These are phyloP conservation scores for Cladobotryum mycophilum DNA, from an alignment of 2,329 filamentous ascomycete genomes.

Conservation along the genomic window DNA sequence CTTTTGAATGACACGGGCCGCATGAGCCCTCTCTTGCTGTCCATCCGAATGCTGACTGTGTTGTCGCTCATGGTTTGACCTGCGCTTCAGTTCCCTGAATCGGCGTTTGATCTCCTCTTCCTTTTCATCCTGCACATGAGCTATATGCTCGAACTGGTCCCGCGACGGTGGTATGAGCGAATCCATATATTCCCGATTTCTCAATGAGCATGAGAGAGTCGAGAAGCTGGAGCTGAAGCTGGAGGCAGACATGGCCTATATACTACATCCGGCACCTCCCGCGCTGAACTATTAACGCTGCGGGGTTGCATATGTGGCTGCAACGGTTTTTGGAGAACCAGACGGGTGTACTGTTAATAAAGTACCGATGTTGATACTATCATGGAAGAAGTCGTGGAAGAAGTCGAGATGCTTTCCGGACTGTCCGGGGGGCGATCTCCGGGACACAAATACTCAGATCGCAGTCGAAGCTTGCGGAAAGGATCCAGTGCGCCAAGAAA, in stretches of 20 bases:
- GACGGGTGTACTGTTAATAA: neutral
- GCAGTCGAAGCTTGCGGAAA: neutral
- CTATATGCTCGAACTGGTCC: conserved; percentile 43
- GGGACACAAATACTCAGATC: too few species aligned
- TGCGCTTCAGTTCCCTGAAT: conserved; percentile 30
- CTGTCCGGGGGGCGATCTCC: neutral
- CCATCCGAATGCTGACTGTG: conserved; percentile 15
- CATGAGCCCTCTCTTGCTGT: conserved; percentile 29
- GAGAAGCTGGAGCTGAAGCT: conserved; percentile 10
- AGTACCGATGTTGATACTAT: neutral
- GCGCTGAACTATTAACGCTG: conserved; percentile 2
- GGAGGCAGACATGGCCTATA: conserved; percentile 8
- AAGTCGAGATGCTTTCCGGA: neutral
- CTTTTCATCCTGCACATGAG: conserved; percentile 40
- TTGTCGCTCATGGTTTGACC: conserved; percentile 28
- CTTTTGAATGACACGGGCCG: conserved; percentile 57
- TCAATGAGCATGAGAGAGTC: conserved; percentile 10
- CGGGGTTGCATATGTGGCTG: conserved; percentile 9
- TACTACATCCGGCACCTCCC: conserved; percentile 7
- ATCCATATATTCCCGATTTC: conserved; percentile 42
- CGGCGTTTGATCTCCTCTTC: conserved; percentile 39
- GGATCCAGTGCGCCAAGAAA: neutral
- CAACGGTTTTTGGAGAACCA: neutral
- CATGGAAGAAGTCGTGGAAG: neutral
- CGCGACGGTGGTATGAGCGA: conserved; percentile 41